Evolutionary conservation across 23 red algal species (phyloP).

Genomic region (Gracilaria caudata): DNA sequence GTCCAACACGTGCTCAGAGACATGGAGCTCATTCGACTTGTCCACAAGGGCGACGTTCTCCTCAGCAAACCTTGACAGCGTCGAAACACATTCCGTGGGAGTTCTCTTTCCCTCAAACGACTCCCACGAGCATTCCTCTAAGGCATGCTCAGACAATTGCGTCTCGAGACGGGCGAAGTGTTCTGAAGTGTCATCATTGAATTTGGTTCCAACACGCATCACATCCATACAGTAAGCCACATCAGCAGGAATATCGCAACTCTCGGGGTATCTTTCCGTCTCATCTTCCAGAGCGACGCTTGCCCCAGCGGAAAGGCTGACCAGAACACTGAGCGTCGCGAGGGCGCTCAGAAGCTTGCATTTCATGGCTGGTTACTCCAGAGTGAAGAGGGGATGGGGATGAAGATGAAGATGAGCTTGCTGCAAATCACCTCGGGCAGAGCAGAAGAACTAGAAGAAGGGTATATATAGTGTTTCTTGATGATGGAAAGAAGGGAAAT

Average conservation of each 20-base stretch:
- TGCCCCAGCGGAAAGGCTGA: neutral
- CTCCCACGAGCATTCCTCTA: conserved; percentile 31
- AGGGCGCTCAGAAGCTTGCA: neutral
- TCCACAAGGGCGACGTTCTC: neutral
- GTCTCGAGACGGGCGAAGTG: neutral
- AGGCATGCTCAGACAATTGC: conserved; percentile 12
- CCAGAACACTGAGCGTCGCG: neutral
- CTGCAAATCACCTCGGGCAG: no score
- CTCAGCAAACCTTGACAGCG: conserved; percentile 19
- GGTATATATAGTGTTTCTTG: no score
- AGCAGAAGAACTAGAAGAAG: no score
- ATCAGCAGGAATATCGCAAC: conserved; percentile 10
- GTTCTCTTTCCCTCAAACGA: conserved; percentile 19
- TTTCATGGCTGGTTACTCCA: neutral
- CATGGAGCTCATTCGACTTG: neutral
- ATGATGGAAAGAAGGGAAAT: no score
- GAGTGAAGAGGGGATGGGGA: no score
- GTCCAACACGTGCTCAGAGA: conserved; percentile 8
- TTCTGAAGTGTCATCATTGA: neutral
- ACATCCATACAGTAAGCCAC: conserved; percentile 41
- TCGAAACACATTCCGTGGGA: conserved; percentile 14
- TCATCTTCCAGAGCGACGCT: neutral
- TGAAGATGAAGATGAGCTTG: no score
- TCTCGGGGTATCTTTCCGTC: neutral
- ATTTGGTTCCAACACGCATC: conserved; percentile 21